These are phyloP conservation scores for Saturnispora quitensis DNA, from an alignment of 805 yeast genomes.

Conservation along the genomic window DNA sequence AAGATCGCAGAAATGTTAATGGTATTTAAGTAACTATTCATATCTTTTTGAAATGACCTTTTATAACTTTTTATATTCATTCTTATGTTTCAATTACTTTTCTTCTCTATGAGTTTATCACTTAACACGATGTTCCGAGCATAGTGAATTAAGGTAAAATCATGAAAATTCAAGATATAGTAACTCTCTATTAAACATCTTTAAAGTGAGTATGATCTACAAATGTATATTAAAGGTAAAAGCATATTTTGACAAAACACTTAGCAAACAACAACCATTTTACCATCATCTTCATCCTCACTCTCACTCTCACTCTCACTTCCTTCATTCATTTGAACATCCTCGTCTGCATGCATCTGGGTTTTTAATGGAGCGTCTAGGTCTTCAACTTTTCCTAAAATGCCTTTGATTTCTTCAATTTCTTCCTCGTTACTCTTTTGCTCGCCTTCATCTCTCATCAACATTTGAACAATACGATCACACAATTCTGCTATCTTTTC, in stretches of 20 bases:
- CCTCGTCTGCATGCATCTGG: slow-evolving; percentile 6
- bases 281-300: slow-evolving; percentile 13
- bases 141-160: too few relatives aligned
- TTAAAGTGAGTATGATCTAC: neutral
- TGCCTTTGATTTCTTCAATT: slow-evolving; percentile 37
- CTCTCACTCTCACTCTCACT: slow-evolving; percentile 4
- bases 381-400: slow-evolving; percentile 29
- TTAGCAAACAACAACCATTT: slow-evolving; percentile 12
- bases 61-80: neutral
- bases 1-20: neutral
- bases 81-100: neutral
- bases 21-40: neutral
- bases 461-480: slow-evolving; percentile 79
- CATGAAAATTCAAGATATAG: neutral
- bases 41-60: neutral
- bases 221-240: too few relatives aligned
- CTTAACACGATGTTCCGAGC: neutral
- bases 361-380: slow-evolving; percentile 1
- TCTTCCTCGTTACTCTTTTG: slow-evolving; percentile 43
- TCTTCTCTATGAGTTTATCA: neutral
- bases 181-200: neutral
- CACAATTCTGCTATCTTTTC: slow-evolving; percentile 52
- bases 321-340: slow-evolving; percentile 6
- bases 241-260: neutral
- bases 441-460: slow-evolving; percentile 82